These are phyloP conservation scores for Anastatica hierochuntica DNA, from an alignment of 345 rosid species.

Conservation along the genomic window DNA sequence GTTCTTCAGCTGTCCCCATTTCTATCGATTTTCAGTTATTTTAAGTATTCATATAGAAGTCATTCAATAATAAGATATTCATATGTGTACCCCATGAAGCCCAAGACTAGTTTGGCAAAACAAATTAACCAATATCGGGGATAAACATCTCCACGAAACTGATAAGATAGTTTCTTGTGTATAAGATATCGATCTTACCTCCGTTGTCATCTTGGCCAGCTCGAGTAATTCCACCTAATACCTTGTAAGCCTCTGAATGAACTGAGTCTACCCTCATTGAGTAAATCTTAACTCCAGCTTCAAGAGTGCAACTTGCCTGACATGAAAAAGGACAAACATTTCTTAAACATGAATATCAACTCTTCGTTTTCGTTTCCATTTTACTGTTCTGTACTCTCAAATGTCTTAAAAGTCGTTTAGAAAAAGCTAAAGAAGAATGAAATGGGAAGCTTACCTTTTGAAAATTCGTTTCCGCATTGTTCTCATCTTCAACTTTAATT, in stretches of 20 bases:
- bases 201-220: slow-evolving; percentile 62
- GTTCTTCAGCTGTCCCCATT: too few relatives aligned
- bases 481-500: slow-evolving; percentile 81
- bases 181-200: slow-evolving; percentile 41
- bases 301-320: slow-evolving; percentile 94
- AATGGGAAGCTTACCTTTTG: slow-evolving; percentile 51
- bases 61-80: neutral
- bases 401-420: neutral
- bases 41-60: neutral
- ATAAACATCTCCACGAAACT: neutral
- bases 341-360: neutral
- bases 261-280: slow-evolving; percentile 83
- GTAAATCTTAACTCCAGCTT: slow-evolving; percentile 95
- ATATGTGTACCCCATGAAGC: too few relatives aligned
- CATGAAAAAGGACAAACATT: neutral
- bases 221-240: slow-evolving; percentile 85
- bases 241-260: slow-evolving; percentile 94
- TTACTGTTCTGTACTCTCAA: neutral
- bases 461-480: slow-evolving; percentile 74
- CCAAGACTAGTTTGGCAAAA: neutral
- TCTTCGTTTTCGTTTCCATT: neutral
- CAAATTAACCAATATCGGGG: neutral
- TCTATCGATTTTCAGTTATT: too few relatives aligned
- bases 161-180: neutral
- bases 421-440: neutral